Evolutionary conservation across 306 rosid species (phyloP).

Genomic region (Cucurbita ficifolia): DNA sequence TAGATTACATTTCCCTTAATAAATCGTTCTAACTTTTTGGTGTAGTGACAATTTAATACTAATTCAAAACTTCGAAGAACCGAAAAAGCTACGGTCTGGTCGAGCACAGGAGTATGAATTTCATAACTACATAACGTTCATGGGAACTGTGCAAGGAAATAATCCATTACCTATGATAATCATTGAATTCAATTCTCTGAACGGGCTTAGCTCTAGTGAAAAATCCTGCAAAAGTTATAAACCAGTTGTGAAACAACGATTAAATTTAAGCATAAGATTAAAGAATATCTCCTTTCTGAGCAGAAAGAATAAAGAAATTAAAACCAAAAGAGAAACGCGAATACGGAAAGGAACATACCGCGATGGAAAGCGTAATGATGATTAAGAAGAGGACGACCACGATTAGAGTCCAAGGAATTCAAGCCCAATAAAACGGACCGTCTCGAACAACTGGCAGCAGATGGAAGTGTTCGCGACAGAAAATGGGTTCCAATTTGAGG

Average conservation of each 20-base stretch:
- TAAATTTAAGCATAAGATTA: background rate
- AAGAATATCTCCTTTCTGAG: background rate
- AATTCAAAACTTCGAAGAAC: background rate
- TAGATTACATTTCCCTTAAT: background rate
- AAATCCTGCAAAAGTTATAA: constrained; percentile 26
- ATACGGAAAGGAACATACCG: constrained; percentile 19
- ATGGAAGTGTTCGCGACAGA: background rate
- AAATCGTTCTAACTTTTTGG: background rate
- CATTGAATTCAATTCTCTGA: constrained; percentile 40
- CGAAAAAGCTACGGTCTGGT: background rate
- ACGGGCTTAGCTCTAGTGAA: constrained; percentile 68
- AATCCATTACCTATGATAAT: constrained; percentile 52
- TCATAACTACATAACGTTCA: background rate
- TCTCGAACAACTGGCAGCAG: constrained; percentile 12
- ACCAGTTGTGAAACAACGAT: background rate
- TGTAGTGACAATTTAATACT: background rate
- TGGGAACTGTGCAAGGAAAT: background rate
- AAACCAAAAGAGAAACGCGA: background rate
- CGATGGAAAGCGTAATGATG: constrained; percentile 27
- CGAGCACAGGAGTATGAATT: background rate
- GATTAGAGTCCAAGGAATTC: constrained; percentile 13
- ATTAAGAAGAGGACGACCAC: background rate
- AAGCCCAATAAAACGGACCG: constrained; percentile 17
- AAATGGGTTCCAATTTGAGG: background rate
- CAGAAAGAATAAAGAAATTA: background rate